These are phyloP conservation scores for Remersonia thermophila DNA, from an alignment of 2,329 filamentous ascomycete genomes.

Conservation along the genomic window DNA sequence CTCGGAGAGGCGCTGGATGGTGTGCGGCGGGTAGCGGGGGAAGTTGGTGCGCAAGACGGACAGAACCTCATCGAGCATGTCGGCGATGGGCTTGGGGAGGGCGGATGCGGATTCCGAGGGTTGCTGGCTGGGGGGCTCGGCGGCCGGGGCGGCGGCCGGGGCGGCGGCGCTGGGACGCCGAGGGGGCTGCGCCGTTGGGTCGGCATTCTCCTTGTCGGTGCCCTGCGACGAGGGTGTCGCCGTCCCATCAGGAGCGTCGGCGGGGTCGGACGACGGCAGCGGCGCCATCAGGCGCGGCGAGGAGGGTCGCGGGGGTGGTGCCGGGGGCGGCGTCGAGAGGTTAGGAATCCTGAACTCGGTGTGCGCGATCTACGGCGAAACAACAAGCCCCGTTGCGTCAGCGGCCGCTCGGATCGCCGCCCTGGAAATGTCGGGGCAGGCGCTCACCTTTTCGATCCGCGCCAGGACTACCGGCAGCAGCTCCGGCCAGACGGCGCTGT, in stretches of 20 bases:
- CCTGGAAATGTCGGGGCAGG: not conserved
- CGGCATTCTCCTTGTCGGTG: constrained; percentile 57
- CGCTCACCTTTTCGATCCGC: constrained; percentile 50
- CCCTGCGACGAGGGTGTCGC: constrained; percentile 36
- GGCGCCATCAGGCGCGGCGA: constrained; percentile 33
- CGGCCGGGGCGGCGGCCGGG: constrained; percentile 20
- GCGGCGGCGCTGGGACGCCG: constrained; percentile 29
- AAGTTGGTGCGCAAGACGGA: constrained; percentile 56
- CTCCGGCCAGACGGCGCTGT: constrained; percentile 56
- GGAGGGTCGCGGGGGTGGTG: constrained; percentile 28
- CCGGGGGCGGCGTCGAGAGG: constrained; percentile 29
- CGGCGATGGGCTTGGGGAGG: constrained; percentile 51
- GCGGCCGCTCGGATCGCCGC: too few species aligned
- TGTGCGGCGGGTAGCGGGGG: constrained; percentile 68
- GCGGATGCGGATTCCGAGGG: constrained; percentile 24
- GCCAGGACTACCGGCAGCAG: constrained; percentile 53
- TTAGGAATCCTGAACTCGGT: constrained; percentile 64
- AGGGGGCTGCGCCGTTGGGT: too few species aligned
- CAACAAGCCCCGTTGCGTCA: constrained; percentile 5
- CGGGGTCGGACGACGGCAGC: constrained; percentile 31
- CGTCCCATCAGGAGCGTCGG: constrained; percentile 31
- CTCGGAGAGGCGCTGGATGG: constrained; percentile 83
- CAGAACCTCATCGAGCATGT: constrained; percentile 49
- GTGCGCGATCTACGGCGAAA: constrained; percentile 56
- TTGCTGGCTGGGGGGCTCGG: constrained; percentile 3